These are phyloP conservation scores for Iberis amara DNA, from an alignment of 441 rosid species.

Conservation along the genomic window DNA sequence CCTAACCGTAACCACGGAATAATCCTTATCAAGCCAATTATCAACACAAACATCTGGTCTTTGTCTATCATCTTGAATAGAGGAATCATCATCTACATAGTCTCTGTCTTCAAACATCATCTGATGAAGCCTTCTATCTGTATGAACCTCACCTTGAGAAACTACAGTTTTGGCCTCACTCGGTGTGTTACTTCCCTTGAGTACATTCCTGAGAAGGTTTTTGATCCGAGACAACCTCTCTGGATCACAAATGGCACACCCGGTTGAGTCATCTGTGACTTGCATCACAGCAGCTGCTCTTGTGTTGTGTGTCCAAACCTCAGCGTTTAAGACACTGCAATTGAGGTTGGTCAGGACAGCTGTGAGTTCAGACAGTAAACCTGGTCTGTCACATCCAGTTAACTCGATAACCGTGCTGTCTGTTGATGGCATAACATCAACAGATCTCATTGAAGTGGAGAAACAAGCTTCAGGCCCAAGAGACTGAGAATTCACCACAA, in stretches of 20 bases:
- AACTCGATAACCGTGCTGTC: constrained; percentile 74
- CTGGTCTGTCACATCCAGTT: constrained; percentile 80
- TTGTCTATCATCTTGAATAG: constrained; percentile 39
- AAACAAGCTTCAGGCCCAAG: constrained; percentile 67
- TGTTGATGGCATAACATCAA: constrained; percentile 54
- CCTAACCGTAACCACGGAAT: constrained; percentile 65
- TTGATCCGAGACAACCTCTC: constrained; percentile 56
- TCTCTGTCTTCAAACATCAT: constrained; percentile 93
- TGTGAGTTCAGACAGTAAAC: constrained; percentile 73
- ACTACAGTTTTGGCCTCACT: constrained; percentile 61
- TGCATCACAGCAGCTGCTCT: constrained; percentile 84
- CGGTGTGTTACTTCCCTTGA: constrained; percentile 44
- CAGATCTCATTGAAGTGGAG: constrained; percentile 54
- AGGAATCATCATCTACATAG: constrained; percentile 53
- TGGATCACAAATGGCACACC: constrained; percentile 51
- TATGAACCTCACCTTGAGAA: constrained; percentile 47
- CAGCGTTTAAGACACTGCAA: constrained; percentile 77
- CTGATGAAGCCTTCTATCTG: constrained; percentile 87
- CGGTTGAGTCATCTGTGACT: constrained; percentile 64
- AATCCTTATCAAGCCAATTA: constrained; percentile 67
- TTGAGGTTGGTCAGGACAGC: constrained; percentile 75
- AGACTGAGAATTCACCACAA: too few species aligned
- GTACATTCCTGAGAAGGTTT: constrained; percentile 64
- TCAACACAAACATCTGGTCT: constrained; percentile 65
- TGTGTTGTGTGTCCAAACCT: constrained; percentile 86